Evolutionary conservation across 306 rosid species (phyloP).

Genomic region (Cucumis hystrix): DNA sequence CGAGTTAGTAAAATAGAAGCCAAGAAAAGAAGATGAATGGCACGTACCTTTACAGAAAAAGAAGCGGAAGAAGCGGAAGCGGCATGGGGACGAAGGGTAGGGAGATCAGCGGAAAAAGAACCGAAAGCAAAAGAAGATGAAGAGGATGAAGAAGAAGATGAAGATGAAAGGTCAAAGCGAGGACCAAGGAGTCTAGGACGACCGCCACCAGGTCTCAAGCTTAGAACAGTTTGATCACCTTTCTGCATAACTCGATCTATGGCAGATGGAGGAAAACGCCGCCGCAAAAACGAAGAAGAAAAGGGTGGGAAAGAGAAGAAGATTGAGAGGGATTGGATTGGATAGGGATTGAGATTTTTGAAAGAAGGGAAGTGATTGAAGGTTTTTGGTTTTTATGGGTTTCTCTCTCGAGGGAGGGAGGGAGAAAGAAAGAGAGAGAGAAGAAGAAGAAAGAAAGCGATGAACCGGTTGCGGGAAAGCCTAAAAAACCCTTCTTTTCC

Average conservation of each 20-base stretch:
- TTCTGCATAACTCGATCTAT: constrained; percentile 95
- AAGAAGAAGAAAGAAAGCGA: not conserved
- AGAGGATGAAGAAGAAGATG: constrained; percentile 29
- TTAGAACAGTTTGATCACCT: constrained; percentile 26
- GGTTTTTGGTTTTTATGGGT: constrained; percentile 9
- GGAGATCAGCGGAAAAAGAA: constrained; percentile 59
- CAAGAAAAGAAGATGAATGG: not conserved
- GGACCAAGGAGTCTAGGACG: constrained; percentile 65
- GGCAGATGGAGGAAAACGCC: constrained; percentile 18
- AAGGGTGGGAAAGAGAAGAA: not conserved
- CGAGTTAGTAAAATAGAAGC: not conserved
- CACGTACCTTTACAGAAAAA: constrained; percentile 50
- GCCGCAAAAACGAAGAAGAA: constrained; percentile 21
- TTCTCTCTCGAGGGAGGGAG: constrained; percentile 34
- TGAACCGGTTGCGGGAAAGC: not conserved
- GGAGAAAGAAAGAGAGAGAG: constrained; percentile 26
- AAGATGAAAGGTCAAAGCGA: constrained; percentile 55
- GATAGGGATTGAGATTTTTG: constrained; percentile 10
- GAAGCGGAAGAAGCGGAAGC: constrained; percentile 24
- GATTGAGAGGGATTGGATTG: constrained; percentile 35
- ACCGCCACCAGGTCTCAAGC: constrained; percentile 99
- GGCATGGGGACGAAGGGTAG: constrained; percentile 46
- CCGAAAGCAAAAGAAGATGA: constrained; percentile 46
- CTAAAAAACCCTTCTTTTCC: constrained; percentile 2
- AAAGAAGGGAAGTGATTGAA: constrained; percentile 4